phyloP scores from a whole-genome alignment of 805 yeast species.

The Wilhelminamyces savonicus region DNA sequence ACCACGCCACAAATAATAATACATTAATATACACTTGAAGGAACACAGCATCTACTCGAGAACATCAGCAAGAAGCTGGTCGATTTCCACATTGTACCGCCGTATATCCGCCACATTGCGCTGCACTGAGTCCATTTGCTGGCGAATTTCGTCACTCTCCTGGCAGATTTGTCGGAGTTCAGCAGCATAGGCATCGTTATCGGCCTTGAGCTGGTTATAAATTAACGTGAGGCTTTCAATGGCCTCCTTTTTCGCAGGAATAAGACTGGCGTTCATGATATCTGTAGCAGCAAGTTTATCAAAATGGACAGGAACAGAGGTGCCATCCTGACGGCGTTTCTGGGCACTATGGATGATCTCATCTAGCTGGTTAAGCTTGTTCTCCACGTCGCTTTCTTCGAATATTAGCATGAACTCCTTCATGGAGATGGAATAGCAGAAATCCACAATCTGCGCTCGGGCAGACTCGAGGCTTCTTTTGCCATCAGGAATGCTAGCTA shows the following conservation, averaged over 20 bases:
- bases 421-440: conserved; percentile 43
- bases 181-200: conserved; percentile 22
- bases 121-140: conserved; percentile 16
- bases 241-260: conserved; percentile 13
- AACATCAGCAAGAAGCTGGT: conserved; percentile 11
- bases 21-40: too few species aligned
- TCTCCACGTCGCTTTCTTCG: conserved; percentile 39
- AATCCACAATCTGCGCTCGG: conserved; percentile 44
- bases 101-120: too few species aligned
- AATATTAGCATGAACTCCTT: conserved; percentile 52
- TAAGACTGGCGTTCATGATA: conserved; percentile 25
- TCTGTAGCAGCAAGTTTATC: conserved; percentile 25
- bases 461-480: conserved; percentile 40
- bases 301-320: conserved; percentile 15
- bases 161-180: conserved; percentile 15
- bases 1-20: too few species aligned
- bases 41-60: too few species aligned
- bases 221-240: conserved; percentile 26
- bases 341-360: conserved; percentile 39
- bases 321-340: conserved; percentile 12
- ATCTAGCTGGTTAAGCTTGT: conserved; percentile 42
- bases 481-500: conserved; percentile 43
- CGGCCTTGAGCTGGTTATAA: conserved; percentile 29
- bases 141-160: conserved; percentile 14
- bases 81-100: conserved; percentile 6